Evolutionary conservation across 148 eudicot genomes (phyloP), one percentile per base, ranked within the genome.

Genomic region (Silene latifolia): DNA sequence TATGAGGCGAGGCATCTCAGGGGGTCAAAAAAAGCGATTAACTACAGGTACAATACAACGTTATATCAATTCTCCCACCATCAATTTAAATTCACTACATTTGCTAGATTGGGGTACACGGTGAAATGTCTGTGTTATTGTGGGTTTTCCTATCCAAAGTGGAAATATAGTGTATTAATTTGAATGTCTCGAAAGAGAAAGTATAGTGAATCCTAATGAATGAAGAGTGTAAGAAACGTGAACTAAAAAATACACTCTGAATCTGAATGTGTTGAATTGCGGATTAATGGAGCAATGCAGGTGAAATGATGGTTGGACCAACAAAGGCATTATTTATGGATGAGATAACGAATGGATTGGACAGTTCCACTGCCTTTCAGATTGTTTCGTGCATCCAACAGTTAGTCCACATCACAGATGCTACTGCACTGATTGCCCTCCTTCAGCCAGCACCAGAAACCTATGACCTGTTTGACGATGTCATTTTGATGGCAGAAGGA

Each of bases 361-460:
- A 94, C 79, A 94, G 96, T 74, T 91, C 96, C 72, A 94, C 97
- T 46, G 88, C 96, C 54, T 90, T 82, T 78, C 96, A 94, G 79
- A 89, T 94, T 57, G 79, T 91, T 62, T 59, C 86, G 29, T 88
- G 86, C 72, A 87, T 91, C 69, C 90, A 85, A 75, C 97, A 91
- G 71, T 74, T 88, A 21, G 90, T 88, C 47, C 98, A 91, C 79
- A 74, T 88, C 71, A 77, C 89, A 5, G 88, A 90, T 76, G 89
- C 89, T 48, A 87, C 97, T 13, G 84, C 90, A 67, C 59, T 91
- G 17, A 72, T 91, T 42, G 80, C 96, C 48, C 96, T 94, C 80
- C 97, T 94, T 81, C 98, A 94, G 81, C 96, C 98, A 35, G 83
- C 96, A 44, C 97, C 97, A 53, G 98, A 94, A 77, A 85, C 89